Evolutionary conservation across 1,139 yeast species (phyloP), one percentile per base, ranked within the genome.

Genomic region (Candida buenavistaensis): DNA sequence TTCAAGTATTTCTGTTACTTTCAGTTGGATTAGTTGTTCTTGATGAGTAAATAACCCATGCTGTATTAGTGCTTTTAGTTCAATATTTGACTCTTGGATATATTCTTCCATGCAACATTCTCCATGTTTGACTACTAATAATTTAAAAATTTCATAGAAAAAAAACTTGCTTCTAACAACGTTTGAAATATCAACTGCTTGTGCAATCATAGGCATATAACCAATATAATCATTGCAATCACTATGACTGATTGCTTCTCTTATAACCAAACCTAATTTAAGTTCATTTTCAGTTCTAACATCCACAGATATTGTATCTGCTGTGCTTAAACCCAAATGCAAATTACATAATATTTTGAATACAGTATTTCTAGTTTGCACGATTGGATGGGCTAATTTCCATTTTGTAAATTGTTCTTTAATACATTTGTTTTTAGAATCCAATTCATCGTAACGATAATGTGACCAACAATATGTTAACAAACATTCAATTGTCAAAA

Each of bases 381-480:
- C 46, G 4, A 47, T 34, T 3, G 66, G 68, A 9, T 46, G 40
- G 6, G 32, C 34, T 13, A 52, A 38, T 27, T 44, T 50, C 64
- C 67, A 61, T 6, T 39, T 34, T 8, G 35, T 41, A 29, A 53
- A 57, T 24, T 44, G 41, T 15, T 9, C 16, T 38, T 24, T 38
- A 8, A 40, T 36, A 7, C 15, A n/a, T 16, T 30, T 23, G 13
- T 16, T 24, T 22, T 23, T 34, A 1, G 14, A 13, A 15, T 36
- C 40, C 17, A 32, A 37, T 3, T 41, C 43, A 19, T 32, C 33
- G 15, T 26, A 42, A 24, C 44, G 52, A 65, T 71, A 69, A 33
- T 68, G 71, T 7, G 55, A 51, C 55, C 68, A 64, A 39, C 68
- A 63, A 40, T 66, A 70, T 23, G 48, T 51, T 22, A 67, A 46